Evolutionary conservation across 176 grass and related monocot genomes (phyloP).

Genomic region (Poa annua): DNA sequence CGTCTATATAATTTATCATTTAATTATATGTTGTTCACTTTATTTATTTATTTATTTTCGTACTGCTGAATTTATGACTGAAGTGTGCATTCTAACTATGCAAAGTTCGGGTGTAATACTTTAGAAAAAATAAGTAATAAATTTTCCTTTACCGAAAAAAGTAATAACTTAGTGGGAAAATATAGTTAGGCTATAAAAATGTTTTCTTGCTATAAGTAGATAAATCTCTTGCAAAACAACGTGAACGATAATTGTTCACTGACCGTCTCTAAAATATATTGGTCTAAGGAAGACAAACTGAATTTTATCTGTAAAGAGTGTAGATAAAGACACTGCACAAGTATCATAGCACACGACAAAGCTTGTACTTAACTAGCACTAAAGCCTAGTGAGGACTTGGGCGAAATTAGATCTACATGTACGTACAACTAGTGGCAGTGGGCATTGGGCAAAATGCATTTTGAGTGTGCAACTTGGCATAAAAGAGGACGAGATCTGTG

Average conservation of each 20-base stretch:
- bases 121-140: no score
- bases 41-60: no score
- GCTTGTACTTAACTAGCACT: constrained; percentile 23
- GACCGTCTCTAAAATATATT: neutral
- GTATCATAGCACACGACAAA: constrained; percentile 7
- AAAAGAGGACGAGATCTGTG: constrained; percentile 2
- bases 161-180: no score
- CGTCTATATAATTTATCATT: no score
- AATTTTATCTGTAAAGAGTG: neutral
- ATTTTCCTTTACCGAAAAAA: no score
- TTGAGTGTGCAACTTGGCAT: neutral
- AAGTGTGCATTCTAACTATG: no score
- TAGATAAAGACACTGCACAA: constrained; percentile 28
- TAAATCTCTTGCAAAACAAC: neutral
- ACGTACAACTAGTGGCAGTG: neutral
- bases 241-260: neutral
- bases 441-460: neutral
- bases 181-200: no score
- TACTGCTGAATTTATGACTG: no score
- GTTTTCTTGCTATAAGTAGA: neutral
- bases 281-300: constrained; percentile 26
- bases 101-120: no score
- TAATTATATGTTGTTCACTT: no score
- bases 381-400: neutral
- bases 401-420: neutral